Evolutionary conservation across 1,284 basidiomycete genomes (phyloP), one percentile per base, ranked within the genome.

Genomic region (Lentinula novae-zelandiae): DNA sequence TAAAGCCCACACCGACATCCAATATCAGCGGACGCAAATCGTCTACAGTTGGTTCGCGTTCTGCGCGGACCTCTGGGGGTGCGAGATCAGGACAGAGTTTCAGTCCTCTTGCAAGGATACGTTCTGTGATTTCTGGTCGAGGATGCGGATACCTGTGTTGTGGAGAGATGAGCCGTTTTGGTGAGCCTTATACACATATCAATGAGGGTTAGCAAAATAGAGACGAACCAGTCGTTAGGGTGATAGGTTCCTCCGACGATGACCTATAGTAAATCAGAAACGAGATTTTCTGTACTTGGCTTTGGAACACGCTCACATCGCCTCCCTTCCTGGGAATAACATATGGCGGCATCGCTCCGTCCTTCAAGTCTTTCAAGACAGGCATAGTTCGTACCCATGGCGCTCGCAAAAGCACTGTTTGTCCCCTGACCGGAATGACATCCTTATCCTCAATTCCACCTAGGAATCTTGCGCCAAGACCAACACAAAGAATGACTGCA

Each of bases 401-500:
- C 0, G 92, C 90, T 57, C 82, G 75, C 13, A 93, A 77, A 22
- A 93, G 73, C 9, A 95, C 84, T 0, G 92, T 95, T 74, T 97
- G 95, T 1, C 95, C 95, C 44, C 93, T 82, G 57, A 95, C 83
- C 0, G 95, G 93, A 69, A 85, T 86, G 20, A 95, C 81, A n/a
- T 76, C 74, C 59, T 79, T 77, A 69, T 94, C 90, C 65, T 93
- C 85, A 2, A 96, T 86, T 4, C 92, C 93, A 15, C 91, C 83
- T 9, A 96, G 77, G n/a, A 82, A 82, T 15, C 85, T 77, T 9
- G 92, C 84, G 13, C 90, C 90, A 68, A 84, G 65, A 9, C 80
- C 81, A 3, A 82, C 76, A 65, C 92, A 94, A 5, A 89, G 81
- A 3, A 94, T 72, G 1, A 95, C 70, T 0, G 84, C 87, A 17